phyloP scores from a whole-genome alignment of 2,329 filamentous ascomycete genomes.

The Hymenotorrendiella dingleyae region DNA sequence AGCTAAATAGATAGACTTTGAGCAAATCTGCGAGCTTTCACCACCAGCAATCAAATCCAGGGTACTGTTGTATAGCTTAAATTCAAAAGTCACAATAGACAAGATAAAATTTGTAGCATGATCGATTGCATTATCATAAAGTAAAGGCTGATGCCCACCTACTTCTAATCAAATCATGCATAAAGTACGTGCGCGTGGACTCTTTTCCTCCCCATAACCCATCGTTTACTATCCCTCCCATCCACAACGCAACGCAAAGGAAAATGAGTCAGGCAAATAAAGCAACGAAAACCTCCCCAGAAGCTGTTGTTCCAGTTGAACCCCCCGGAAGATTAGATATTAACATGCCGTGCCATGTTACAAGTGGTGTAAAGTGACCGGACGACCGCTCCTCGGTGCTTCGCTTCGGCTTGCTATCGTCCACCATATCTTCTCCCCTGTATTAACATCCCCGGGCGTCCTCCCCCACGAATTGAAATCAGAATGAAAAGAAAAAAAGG shows the following conservation, averaged over 20 bases:
- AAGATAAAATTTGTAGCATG: background rate
- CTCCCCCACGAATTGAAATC: constrained; percentile 21
- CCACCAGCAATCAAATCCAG: too few relatives aligned
- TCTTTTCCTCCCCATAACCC: background rate
- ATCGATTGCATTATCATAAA: background rate
- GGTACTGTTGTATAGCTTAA: too few relatives aligned
- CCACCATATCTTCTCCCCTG: background rate
- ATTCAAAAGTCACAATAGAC: background rate
- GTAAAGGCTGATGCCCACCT: background rate
- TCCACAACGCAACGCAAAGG: constrained; percentile 10
- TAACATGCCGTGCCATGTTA: constrained; percentile 11
- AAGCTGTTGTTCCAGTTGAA: constrained; percentile 25
- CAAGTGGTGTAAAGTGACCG: background rate
- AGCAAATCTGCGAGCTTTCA: too few relatives aligned
- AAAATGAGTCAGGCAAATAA: constrained; percentile 15
- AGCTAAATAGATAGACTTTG: too few relatives aligned
- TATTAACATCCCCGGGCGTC: constrained; percentile 22
- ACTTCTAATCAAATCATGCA: constrained; percentile 1
- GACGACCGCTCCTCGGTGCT: background rate
- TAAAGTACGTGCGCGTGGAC: constrained; percentile 5
- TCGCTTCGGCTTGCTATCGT: background rate
- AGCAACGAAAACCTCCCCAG: constrained; percentile 28
- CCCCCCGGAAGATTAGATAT: constrained; percentile 12
- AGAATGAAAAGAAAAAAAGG: constrained; percentile 19
- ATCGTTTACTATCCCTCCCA: background rate